These are phyloP conservation scores for Diacronema lutheri DNA, from an alignment of 78 protist species.

Conservation along the genomic window DNA sequence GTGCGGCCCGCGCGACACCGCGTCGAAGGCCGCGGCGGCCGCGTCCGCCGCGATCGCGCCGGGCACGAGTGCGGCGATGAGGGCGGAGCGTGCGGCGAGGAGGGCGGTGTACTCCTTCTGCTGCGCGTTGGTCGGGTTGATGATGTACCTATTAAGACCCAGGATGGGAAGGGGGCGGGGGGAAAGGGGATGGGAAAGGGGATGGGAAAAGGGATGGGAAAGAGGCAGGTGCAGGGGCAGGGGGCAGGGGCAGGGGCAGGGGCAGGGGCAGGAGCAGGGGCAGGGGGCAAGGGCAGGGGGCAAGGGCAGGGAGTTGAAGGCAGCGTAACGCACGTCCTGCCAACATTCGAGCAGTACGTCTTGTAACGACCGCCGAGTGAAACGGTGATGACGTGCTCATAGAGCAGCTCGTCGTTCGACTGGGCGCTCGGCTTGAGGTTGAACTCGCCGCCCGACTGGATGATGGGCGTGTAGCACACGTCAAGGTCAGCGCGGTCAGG, in stretches of 20 bases:
- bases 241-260: too few species aligned
- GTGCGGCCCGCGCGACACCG: neutral
- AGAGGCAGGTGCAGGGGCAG: too few species aligned
- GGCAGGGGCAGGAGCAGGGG: too few species aligned
- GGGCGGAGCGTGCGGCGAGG: neutral
- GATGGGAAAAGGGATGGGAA: too few species aligned
- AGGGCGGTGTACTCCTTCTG: neutral
- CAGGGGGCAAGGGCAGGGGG: too few species aligned
- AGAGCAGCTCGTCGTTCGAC: slow-evolving; percentile 27
- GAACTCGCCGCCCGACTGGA: slow-evolving; percentile 73
- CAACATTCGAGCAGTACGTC: slow-evolving; percentile 67
- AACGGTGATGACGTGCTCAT: slow-evolving; percentile 59
- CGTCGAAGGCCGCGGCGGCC: neutral
- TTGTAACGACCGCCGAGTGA: slow-evolving; percentile 71
- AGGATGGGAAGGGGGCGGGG: too few species aligned
- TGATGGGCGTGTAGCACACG: slow-evolving; percentile 66
- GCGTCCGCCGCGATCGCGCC: neutral
- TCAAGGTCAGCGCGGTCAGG: slow-evolving; percentile 39
- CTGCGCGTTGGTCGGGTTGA: slow-evolving; percentile 58
- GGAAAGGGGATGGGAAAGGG: too few species aligned
- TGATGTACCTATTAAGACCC: too few species aligned
- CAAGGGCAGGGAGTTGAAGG: too few species aligned
- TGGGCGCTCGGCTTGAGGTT: slow-evolving; percentile 41
- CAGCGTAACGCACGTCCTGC: too few species aligned
- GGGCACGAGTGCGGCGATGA: neutral